phyloP scores from a whole-genome alignment of 2,329 filamentous ascomycete genomes.

The Cytospora piceicola region DNA sequence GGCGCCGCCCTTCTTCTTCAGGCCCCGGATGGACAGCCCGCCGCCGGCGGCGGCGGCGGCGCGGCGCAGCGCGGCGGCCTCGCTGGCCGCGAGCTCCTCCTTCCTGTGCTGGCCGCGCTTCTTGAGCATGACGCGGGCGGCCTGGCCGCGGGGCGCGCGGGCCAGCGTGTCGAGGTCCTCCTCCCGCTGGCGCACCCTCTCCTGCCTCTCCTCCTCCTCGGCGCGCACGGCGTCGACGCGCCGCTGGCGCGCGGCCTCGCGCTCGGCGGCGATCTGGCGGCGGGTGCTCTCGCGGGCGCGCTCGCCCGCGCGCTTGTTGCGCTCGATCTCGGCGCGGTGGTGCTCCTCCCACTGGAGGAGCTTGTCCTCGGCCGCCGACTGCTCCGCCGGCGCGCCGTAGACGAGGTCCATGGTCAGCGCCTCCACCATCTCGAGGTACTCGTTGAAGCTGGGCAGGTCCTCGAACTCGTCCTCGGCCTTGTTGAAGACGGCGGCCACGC shows the following conservation, averaged over 20 bases:
- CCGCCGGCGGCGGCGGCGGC: conserved; percentile 32
- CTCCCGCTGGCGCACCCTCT: conserved; percentile 65
- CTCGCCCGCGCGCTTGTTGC: conserved; percentile 57
- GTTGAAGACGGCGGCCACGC: conserved; percentile 83
- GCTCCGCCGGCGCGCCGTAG: conserved; percentile 66
- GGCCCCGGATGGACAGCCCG: conserved; percentile 73
- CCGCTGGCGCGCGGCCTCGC: conserved; percentile 66
- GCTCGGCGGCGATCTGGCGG: conserved; percentile 64
- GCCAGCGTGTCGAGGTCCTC: conserved; percentile 72
- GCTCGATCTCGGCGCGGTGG: conserved; percentile 71
- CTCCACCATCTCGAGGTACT: conserved; percentile 93
- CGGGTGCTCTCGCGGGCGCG: conserved; percentile 57
- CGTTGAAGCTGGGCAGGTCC: conserved; percentile 80
- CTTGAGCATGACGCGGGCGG: conserved; percentile 70
- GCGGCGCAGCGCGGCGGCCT: conserved; percentile 43
- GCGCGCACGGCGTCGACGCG: conserved; percentile 67
- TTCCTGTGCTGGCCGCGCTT: conserved; percentile 63
- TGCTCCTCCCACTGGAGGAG: conserved; percentile 74
- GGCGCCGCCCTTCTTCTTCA: conserved; percentile 59
- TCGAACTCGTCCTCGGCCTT: conserved; percentile 90
- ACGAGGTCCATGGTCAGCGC: conserved; percentile 88
- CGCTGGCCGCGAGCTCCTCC: conserved; percentile 40
- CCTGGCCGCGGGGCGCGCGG: conserved; percentile 59
- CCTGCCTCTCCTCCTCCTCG: conserved; percentile 70
- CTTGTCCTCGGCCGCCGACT: conserved; percentile 44